phyloP scores from a whole-genome alignment of 176 grass and related monocot species.

The Zea luxurians region DNA sequence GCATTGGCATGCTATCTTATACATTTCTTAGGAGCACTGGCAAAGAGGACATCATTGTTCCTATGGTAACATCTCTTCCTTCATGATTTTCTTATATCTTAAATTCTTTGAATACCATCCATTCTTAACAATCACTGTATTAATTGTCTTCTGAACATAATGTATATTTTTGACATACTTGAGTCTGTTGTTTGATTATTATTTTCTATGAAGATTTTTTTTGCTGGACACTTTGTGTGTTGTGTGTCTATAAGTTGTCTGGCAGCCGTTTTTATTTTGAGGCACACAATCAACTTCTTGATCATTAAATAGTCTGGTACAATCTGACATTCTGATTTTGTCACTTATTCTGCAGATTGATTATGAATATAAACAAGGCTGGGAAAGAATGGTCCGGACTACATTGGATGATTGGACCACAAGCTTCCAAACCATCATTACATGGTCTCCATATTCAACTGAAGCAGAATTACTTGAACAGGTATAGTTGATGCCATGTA shows the following conservation, averaged over 20 bases:
- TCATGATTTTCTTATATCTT: constrained; percentile 15
- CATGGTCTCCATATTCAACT: constrained; percentile 92
- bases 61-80: constrained; percentile 67
- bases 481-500: constrained; percentile 46
- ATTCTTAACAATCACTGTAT: neutral
- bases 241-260: neutral
- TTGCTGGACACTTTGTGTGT: constrained; percentile 7
- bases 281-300: neutral
- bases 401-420: constrained; percentile 70
- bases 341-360: constrained; percentile 63
- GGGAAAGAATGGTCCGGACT: constrained; percentile 61
- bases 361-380: constrained; percentile 71
- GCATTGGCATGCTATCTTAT: constrained; percentile 95
- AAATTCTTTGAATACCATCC: constrained; percentile 17
- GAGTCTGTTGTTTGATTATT: constrained; percentile 6
- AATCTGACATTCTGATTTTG: constrained; percentile 27
- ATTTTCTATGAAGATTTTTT: constrained; percentile 16
- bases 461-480: constrained; percentile 87
- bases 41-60: constrained; percentile 97
- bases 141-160: neutral
- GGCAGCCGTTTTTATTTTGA: neutral
- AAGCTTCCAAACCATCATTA: constrained; percentile 63
- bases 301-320: neutral
- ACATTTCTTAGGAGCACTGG: constrained; percentile 80
- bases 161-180: neutral